A percentile compares a stretch with the other conserved stretches of the same genome.
Evolutionary conservation across 2,329 filamentous ascomycete genomes (phyloP).

Genomic region (Ophidiomyces ophidiicola): DNA sequence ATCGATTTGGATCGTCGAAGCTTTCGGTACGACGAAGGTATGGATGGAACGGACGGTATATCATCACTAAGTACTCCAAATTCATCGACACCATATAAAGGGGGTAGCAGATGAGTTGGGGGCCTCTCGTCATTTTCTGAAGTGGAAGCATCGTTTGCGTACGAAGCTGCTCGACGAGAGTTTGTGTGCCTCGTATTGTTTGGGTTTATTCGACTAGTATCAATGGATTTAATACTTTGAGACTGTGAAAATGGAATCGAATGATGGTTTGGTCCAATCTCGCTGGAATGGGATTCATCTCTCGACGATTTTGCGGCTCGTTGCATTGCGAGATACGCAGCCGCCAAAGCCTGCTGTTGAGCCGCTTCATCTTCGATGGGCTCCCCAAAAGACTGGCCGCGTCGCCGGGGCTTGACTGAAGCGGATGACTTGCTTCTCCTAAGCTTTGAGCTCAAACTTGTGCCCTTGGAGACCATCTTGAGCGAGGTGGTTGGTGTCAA

Average conservation of each 20-base stretch:
- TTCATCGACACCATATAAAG: neutral
- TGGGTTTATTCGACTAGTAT: neutral
- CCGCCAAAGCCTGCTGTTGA: conserved; percentile 29
- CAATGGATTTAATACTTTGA: conserved; percentile 10
- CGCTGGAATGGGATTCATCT: neutral
- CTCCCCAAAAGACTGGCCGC: conserved; percentile 18
- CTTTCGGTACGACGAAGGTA: conserved; percentile 37
- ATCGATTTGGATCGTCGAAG: conserved; percentile 39
- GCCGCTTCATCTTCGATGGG: conserved; percentile 23
- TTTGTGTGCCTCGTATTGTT: neutral
- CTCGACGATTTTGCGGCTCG: conserved; percentile 21
- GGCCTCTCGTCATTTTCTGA: too few species aligned
- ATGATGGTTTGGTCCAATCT: neutral
- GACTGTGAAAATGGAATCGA: conserved; percentile 1
- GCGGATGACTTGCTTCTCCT: conserved; percentile 30
- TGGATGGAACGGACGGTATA: conserved; percentile 23
- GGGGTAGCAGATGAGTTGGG: too few species aligned
- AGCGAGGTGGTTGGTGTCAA: neutral
- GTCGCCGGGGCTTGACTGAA: conserved; percentile 25
- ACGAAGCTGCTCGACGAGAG: conserved; percentile 14
- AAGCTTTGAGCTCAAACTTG: conserved; percentile 24
- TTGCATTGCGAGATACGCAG: conserved; percentile 34
- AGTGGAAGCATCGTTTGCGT: conserved; percentile 15
- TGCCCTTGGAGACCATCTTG: conserved; percentile 22
- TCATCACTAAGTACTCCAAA: conserved; percentile 20